Evolutionary conservation across 768 basidiomycete genomes (phyloP), one percentile per base, ranked within the genome.

Genomic region (Lactifluus piperatus): DNA sequence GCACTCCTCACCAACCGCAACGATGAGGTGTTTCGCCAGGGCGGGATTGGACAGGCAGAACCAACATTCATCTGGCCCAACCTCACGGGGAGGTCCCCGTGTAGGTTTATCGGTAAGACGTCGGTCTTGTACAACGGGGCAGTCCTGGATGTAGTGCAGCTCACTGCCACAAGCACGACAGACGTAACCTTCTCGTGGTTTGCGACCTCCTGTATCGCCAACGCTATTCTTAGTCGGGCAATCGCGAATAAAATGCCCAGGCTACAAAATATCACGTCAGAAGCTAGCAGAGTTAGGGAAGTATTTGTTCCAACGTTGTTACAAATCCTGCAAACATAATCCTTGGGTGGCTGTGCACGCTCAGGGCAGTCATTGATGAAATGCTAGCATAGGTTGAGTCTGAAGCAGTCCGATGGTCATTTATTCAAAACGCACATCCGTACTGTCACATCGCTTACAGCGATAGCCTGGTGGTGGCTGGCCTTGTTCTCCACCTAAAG

Each of bases 41-140:
- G 83, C 85, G 1, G 95, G 94, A 69, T 97, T 97, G 43, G 92
- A 94, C 54, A 99, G 72, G 71, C 97, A 99, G 75, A 99, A 98
- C 95, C 95, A 98, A 72, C 95, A 97, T 70, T 94, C 90, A 56
- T 89, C 89, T 64, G 92, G 88, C 58, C 77, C 81, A 55, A 94
- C 91, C 69, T 93, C 91, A 72, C 83, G 94, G 43, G 75, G 80
- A 30, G 80, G 86, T 30, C 75, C 81, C 48, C 77, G 79, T 66
- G 71, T 76, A 62, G 78, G 76, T 60, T 73, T 74, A 58, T 73
- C 71, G 13, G 63, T 55, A 37, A 74, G 72, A 52, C 67, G 74
- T 43, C 73, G 73, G 67, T 79, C 81, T 61, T 84, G 86, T 7
- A 83, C 80, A 14, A 84, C 77, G 6, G 86, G 82, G 66, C 95